A percentile compares a stretch with the other conserved stretches of the same genome.
phyloP scores from a whole-genome alignment of 495 filamentous ascomycete species.

The Aspergillus egyptiacus region DNA sequence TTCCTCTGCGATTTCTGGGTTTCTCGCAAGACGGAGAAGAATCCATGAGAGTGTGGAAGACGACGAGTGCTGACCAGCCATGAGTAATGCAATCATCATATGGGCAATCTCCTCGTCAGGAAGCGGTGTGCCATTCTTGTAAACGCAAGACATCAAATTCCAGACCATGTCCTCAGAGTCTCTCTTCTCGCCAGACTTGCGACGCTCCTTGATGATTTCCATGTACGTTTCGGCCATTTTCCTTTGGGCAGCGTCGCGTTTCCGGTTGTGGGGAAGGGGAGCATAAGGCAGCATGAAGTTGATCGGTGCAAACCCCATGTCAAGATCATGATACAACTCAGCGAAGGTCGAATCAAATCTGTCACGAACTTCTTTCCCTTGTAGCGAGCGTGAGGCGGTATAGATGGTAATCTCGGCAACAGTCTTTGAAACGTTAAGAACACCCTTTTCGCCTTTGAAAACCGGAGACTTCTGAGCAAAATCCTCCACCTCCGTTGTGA shows the following conservation, averaged over 20 bases:
- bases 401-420: constrained; percentile 61
- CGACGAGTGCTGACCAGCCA: constrained; percentile 61
- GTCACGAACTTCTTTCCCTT: constrained; percentile 59
- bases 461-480: constrained; percentile 42
- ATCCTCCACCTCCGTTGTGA: constrained; percentile 46
- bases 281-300: constrained; percentile 62
- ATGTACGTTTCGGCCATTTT: constrained; percentile 55
- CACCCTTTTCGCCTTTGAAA: constrained; percentile 43
- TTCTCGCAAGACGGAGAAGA: constrained; percentile 49
- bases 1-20: constrained; percentile 53
- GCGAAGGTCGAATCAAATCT: constrained; percentile 58
- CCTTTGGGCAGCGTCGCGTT: constrained; percentile 50
- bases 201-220: constrained; percentile 52
- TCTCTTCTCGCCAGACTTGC: constrained; percentile 41
- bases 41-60: constrained; percentile 58
- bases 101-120: constrained; percentile 58
- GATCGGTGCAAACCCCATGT: constrained; percentile 59
- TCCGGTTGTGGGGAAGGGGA: constrained; percentile 57
- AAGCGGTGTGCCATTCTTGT: constrained; percentile 57
- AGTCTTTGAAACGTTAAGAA: constrained; percentile 47
- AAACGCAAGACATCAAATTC: constrained; percentile 59
- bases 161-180: constrained; percentile 62
- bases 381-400: constrained; percentile 59
- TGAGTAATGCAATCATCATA: constrained; percentile 64
- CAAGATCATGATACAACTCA: constrained; percentile 59